These are phyloP conservation scores for Chamaecrista fasciculata DNA, from an alignment of 306 rosid genomes.

Conservation along the genomic window DNA sequence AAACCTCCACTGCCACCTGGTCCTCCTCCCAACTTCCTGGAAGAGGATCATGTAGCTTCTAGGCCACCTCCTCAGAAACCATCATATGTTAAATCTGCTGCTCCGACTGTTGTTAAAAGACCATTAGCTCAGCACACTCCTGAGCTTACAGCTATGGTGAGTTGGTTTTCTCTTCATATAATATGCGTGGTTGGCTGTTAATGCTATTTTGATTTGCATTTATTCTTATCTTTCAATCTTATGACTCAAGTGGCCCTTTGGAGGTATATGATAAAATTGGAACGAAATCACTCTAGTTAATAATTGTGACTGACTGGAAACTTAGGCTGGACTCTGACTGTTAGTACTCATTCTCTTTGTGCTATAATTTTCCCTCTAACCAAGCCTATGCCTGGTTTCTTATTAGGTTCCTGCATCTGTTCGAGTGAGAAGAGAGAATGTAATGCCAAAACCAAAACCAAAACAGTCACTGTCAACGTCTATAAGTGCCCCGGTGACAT, in stretches of 20 bases:
- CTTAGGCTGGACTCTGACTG: not conserved
- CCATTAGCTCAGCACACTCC: conserved; percentile 98
- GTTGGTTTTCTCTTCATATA: conserved; percentile 30
- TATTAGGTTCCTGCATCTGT: conserved; percentile 82
- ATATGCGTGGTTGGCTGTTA: not conserved
- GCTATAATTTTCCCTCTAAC: not conserved
- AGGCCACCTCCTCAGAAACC: conserved; percentile 70
- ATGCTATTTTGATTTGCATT: conserved; percentile 9
- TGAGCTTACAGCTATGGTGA: conserved; percentile 93
- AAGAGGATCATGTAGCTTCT: conserved; percentile 51
- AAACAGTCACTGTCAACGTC: conserved; percentile 49
- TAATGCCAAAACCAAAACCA: conserved; percentile 59
- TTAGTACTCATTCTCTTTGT: not conserved
- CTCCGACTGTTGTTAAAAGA: conserved; percentile 89
- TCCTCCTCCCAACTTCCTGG: conserved; percentile 81
- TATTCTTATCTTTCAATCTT: not conserved
- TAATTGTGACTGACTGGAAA: too few species aligned
- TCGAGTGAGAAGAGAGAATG: conserved; percentile 80
- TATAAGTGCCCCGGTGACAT: conserved; percentile 35
- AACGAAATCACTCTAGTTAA: too few species aligned
- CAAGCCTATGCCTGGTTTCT: conserved; percentile 23
- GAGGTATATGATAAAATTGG: too few species aligned
- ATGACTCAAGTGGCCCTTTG: too few species aligned
- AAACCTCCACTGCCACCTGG: conserved; percentile 98
- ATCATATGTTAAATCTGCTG: conserved; percentile 89